Evolutionary conservation across 2,329 filamentous ascomycete genomes (phyloP), one percentile per base, ranked within the genome.

Genomic region (Fusarium kyushuense): DNA sequence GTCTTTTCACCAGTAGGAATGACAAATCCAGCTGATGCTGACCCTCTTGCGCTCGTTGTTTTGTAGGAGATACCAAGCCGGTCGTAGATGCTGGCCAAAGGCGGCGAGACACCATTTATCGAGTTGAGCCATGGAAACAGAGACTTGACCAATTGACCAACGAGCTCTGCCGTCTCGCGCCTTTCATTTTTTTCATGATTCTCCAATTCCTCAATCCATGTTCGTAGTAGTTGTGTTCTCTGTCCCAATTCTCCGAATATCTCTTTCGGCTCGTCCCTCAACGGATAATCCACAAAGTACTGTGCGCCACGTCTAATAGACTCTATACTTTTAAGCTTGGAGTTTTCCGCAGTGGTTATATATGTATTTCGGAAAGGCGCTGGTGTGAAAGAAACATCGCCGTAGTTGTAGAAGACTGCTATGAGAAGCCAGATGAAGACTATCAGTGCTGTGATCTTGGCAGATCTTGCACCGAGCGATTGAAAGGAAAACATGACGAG

Each of bases 171-270:
- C 4, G 70, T 64, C 2, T 65, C 56, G 9, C 9, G 23, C 1
- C 19, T 46, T 14, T 59, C 30, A 10, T 16, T n/a, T 3, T 19
- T 25, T 2, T 3, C 42, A 46, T 53, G 33, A 3, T 32, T 40
- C 33, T 56, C 58, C 32, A 70, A 40, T 55, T 73, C 54, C 1
- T 63, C 58, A 23, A 72, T 61, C 71, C 71, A 73, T 5, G 55
- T 61, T 27, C 66, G 41, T 6, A 60, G 48, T 1, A 65, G 19
- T n/a, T 62, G 51, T 19, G 63, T 73, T 0, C 78, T 76, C 32
- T 76, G 72, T 32, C 78, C 78, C 11, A 76, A 35, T 42, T 79
- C 71, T 36, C 76, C 77, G 53, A 79, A 79, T 4, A 74, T 63
- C 6, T 72, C 67, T 13, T 74, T 77, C 46, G 76, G 78, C 0